Percentiles rank a stretch among this genome's conserved stretches.
These are phyloP conservation scores for Lenzites betulinus DNA, from an alignment of 768 basidiomycete genomes.

Conservation along the genomic window DNA sequence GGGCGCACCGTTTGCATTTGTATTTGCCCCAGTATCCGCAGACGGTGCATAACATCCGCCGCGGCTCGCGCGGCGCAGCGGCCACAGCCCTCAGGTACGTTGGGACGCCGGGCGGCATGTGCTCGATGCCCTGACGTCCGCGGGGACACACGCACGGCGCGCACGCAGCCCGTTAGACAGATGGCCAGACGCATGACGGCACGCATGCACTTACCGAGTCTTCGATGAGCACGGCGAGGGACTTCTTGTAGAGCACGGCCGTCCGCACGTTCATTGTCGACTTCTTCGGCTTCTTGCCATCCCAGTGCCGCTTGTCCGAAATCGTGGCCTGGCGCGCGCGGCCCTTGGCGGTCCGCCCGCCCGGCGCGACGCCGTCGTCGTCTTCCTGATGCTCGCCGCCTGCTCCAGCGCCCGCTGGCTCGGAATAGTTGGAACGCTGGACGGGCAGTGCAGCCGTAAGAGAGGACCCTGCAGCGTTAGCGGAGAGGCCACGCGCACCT, in stretches of 20 bases:
- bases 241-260: slow-evolving; percentile 83
- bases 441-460: not conserved
- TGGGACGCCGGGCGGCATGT: slow-evolving; percentile 52
- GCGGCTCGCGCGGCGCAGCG: slow-evolving; percentile 61
- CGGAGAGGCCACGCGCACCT: slow-evolving; percentile 46
- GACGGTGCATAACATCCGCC: slow-evolving; percentile 77
- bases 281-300: slow-evolving; percentile 69
- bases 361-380: slow-evolving; percentile 41
- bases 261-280: slow-evolving; percentile 79
- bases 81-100: slow-evolving; percentile 74
- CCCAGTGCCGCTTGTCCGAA: slow-evolving; percentile 70
- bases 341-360: slow-evolving; percentile 55
- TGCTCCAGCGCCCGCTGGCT: slow-evolving; percentile 44
- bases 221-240: slow-evolving; percentile 67
- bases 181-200: not conserved
- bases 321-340: slow-evolving; percentile 65
- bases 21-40: slow-evolving; percentile 86
- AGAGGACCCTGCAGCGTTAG: slow-evolving; percentile 1
- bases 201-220: slow-evolving; percentile 67
- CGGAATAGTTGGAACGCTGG: slow-evolving; percentile 79
- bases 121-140: slow-evolving; percentile 54
- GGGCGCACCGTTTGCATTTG: slow-evolving; percentile 73
- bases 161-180: not conserved
- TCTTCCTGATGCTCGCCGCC: slow-evolving; percentile 38
- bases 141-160: not conserved